A percentile compares a stretch with the other conserved stretches of the same genome.
Evolutionary conservation across 345 rosid species (phyloP).

Genomic region (Trapa incisa): DNA sequence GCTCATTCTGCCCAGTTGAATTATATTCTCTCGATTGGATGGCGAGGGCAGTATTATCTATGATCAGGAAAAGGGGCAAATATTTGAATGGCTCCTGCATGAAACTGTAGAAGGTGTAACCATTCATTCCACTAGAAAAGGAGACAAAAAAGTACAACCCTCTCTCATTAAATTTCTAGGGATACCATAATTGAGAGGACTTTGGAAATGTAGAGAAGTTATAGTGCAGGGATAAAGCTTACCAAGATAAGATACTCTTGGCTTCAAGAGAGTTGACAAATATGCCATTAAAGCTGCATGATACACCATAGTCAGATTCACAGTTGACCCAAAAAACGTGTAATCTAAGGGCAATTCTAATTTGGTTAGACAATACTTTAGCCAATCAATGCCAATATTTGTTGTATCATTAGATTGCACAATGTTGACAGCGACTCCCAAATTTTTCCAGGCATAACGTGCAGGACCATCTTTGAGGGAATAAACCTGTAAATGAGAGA

Average conservation of each 20-base stretch:
- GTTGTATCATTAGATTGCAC: constrained; percentile 22
- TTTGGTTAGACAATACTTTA: constrained; percentile 32
- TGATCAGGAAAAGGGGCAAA: constrained; percentile 72
- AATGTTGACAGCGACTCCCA: constrained; percentile 46
- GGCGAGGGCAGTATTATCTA: constrained; percentile 63
- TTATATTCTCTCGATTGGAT: constrained; percentile 47
- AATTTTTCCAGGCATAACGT: constrained; percentile 47
- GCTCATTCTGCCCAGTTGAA: constrained; percentile 54
- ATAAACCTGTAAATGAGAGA: constrained; percentile 46
- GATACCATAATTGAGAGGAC: neutral
- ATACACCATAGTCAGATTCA: constrained; percentile 15
- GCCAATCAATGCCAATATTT: constrained; percentile 66
- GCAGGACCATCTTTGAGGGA: constrained; percentile 77
- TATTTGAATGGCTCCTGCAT: constrained; percentile 97
- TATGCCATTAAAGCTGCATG: constrained; percentile 75
- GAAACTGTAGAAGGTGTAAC: constrained; percentile 53
- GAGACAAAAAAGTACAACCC: neutral
- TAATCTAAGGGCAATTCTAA: constrained; percentile 1
- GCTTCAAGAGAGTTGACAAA: constrained; percentile 65
- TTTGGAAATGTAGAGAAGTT: neutral
- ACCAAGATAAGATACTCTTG: constrained; percentile 53
- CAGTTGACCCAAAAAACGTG: neutral
- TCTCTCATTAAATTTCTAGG: neutral
- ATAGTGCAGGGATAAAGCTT: constrained; percentile 15
- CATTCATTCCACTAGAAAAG: constrained; percentile 10